Conservation (phyloP, 305 asterid species). For the Fraxinus greggii region DNA sequence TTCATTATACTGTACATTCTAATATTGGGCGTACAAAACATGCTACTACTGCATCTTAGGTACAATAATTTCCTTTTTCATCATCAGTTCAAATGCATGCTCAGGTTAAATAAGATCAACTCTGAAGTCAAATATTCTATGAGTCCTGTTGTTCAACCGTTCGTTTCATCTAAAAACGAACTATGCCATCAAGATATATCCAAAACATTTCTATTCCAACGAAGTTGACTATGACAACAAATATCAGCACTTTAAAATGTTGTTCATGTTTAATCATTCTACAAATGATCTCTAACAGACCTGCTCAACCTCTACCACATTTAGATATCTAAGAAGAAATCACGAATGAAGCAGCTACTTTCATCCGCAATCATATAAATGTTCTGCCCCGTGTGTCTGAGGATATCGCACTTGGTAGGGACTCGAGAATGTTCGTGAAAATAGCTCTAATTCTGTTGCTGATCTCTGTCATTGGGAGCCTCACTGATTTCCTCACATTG, state of each 20-base stretch:
- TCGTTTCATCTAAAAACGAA: neutral
- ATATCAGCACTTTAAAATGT: neutral
- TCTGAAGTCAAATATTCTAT: neutral
- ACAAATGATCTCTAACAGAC: slow-evolving; percentile 45
- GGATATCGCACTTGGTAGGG: slow-evolving; percentile 66
- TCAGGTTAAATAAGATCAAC: neutral
- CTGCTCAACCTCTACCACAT: slow-evolving; percentile 82
- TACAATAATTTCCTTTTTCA: too few species aligned
- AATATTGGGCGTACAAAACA: neutral
- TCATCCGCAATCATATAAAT: slow-evolving; percentile 46
- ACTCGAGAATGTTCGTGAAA: slow-evolving; percentile 54
- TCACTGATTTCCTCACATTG: slow-evolving; percentile 55
- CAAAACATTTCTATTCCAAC: neutral
- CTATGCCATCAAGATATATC: neutral
- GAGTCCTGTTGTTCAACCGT: neutral
- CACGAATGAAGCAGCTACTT: slow-evolving; percentile 44
- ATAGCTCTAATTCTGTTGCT: slow-evolving; percentile 46
- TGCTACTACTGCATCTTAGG: neutral
- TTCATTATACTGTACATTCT: neutral
- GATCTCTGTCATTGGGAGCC: slow-evolving; percentile 48
- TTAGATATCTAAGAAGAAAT: slow-evolving; percentile 67
- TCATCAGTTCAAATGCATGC: too few species aligned
- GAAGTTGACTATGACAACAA: neutral
- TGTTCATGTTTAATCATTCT: neutral
- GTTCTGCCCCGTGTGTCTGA: slow-evolving; percentile 43